These are phyloP conservation scores for Dendrobium huoshanense DNA, from an alignment of 106 monocot genomes.

Conservation along the genomic window DNA sequence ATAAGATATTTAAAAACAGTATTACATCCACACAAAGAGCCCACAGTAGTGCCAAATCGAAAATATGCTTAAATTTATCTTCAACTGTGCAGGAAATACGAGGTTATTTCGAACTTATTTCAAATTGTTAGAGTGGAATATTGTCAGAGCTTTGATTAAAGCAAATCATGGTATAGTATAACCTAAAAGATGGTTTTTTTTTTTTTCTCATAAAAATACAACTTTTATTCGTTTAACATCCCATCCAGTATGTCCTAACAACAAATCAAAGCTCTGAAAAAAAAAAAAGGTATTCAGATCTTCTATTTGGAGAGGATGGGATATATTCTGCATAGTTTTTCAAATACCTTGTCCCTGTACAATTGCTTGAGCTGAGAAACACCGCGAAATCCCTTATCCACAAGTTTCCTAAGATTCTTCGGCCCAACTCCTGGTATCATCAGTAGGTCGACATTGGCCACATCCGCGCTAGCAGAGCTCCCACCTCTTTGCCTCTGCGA, in stretches of 20 bases:
- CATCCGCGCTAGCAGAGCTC: background rate
- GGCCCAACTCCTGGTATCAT: conserved; percentile 43
- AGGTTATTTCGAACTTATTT: too few species aligned
- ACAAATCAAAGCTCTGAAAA: background rate
- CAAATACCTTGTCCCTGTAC: conserved; percentile 41
- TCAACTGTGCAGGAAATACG: too few species aligned
- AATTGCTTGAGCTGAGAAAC: conserved; percentile 51
- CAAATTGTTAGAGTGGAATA: too few species aligned
- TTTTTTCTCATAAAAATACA: background rate
- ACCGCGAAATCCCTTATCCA: conserved; percentile 42
- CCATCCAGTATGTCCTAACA: background rate
- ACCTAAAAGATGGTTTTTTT: background rate
- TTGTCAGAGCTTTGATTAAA: too few species aligned
- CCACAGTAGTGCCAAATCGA: too few species aligned
- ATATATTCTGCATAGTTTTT: too few species aligned
- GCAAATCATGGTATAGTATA: background rate
- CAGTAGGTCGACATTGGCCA: conserved; percentile 27
- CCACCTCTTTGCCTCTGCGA: conserved; percentile 22
- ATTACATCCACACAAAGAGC: too few species aligned
- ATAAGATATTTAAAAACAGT: background rate
- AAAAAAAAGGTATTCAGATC: background rate
- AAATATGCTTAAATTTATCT: too few species aligned
- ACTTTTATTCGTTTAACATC: background rate
- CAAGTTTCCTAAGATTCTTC: conserved; percentile 45
- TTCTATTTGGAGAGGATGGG: background rate